These are phyloP conservation scores for Pyrus hybrid DNA, from an alignment of 331 rosid species.

Conservation along the genomic window DNA sequence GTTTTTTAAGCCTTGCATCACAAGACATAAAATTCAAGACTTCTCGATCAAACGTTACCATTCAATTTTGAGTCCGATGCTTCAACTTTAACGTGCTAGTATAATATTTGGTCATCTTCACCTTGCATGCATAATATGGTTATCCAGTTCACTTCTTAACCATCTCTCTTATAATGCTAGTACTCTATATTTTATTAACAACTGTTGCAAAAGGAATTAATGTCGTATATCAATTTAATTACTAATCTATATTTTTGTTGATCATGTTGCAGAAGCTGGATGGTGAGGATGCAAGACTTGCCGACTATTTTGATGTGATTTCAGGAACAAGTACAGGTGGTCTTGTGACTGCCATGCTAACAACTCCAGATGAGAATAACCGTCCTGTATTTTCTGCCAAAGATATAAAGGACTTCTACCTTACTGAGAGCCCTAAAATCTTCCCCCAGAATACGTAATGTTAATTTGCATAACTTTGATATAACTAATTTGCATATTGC, in stretches of 20 bases:
- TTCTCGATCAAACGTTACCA: neutral
- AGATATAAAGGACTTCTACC: slow-evolving; percentile 46
- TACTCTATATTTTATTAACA: neutral
- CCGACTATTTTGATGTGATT: slow-evolving; percentile 48
- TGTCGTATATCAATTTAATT: neutral
- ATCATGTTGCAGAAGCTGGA: slow-evolving; percentile 29
- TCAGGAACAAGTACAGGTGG: slow-evolving; percentile 61
- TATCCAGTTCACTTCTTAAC: neutral
- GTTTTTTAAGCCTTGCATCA: neutral
- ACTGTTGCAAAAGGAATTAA: neutral
- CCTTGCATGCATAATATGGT: neutral
- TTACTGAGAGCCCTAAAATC: slow-evolving; percentile 28
- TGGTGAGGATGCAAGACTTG: slow-evolving; percentile 47
- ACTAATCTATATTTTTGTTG: neutral
- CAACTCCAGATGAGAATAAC: slow-evolving; percentile 42
- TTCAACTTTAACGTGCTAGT: neutral
- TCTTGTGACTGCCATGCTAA: slow-evolving; percentile 45
- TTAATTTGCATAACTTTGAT: neutral
- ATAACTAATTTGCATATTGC: neutral
- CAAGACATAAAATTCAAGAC: neutral
- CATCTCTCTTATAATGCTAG: neutral
- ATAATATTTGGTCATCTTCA: neutral
- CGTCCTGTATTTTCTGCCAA: slow-evolving; percentile 47
- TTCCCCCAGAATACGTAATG: slow-evolving; percentile 41
- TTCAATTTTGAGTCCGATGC: neutral